Conservation (phyloP, 164 flowering plant species). For the Chimonanthus salicifolius region DNA sequence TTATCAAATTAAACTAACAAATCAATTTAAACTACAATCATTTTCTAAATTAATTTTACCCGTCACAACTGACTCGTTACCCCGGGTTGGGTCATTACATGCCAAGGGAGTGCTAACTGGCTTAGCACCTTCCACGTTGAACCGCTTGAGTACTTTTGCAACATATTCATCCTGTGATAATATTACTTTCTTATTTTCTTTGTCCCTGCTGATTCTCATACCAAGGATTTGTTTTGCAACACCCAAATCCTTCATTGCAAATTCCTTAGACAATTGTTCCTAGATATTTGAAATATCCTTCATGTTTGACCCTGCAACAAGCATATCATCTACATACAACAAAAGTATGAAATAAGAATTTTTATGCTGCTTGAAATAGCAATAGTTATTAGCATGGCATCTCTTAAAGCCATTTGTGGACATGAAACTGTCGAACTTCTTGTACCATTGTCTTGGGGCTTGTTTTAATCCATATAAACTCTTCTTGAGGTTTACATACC, state of each 20-base stretch:
- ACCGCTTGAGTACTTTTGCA: not conserved
- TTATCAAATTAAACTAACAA: too few species aligned
- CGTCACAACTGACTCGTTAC: too few species aligned
- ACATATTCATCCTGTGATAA: not conserved
- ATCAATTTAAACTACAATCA: too few species aligned
- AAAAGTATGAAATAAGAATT: not conserved
- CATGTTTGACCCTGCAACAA: not conserved
- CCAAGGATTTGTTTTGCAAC: not conserved
- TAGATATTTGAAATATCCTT: not conserved
- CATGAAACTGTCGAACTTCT: not conserved
- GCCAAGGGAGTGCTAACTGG: not conserved
- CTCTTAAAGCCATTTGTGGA: not conserved
- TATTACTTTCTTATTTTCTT: not conserved
- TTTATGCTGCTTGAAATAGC: not conserved
- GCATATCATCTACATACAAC: not conserved
- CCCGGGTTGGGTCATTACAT: too few species aligned
- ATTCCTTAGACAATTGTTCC: not conserved
- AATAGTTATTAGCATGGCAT: not conserved
- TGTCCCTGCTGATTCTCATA: not conserved
- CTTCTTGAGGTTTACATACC: not conserved
- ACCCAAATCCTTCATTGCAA: not conserved
- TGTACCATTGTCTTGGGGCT: not conserved
- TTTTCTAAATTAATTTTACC: too few species aligned
- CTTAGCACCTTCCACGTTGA: slow-evolving; percentile 2
- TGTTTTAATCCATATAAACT: not conserved